These are phyloP conservation scores for Hyaloperonospora arabidopsidis DNA, from an alignment of 352 stramenopile genomes.

Conservation along the genomic window DNA sequence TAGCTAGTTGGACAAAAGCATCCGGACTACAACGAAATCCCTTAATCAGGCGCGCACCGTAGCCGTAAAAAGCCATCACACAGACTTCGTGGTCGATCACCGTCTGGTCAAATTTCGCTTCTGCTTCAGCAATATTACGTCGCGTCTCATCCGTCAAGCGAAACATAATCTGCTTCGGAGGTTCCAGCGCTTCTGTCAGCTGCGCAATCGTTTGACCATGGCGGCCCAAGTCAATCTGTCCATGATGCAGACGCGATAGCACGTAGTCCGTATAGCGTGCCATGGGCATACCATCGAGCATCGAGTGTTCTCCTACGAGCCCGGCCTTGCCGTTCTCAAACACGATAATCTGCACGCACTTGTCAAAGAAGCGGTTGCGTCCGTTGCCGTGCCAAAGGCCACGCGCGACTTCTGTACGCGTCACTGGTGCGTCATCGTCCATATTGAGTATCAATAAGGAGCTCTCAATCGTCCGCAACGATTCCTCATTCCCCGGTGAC, in stretches of 20 bases:
- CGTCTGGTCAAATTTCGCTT: constrained; percentile 56
- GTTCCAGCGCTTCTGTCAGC: constrained; percentile 21
- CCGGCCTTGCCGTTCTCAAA: constrained; percentile 94
- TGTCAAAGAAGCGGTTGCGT: constrained; percentile 95
- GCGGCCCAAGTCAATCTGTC: constrained; percentile 41
- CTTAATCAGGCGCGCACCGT: constrained; percentile 87
- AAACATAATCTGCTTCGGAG: constrained; percentile 43
- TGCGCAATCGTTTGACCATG: constrained; percentile 36
- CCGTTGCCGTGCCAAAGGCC: constrained; percentile 80
- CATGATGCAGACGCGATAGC: constrained; percentile 42
- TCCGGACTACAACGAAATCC: constrained; percentile 87
- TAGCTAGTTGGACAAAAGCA: constrained; percentile 92
- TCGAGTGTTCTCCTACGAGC: constrained; percentile 90
- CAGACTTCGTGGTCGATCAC: constrained; percentile 84
- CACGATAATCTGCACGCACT: constrained; percentile 93
- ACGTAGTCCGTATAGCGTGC: constrained; percentile 58
- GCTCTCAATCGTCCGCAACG: constrained; percentile 54
- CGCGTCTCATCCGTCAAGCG: constrained; percentile 44
- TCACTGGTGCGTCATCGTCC: constrained; percentile 54
- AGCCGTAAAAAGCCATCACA: constrained; percentile 84
- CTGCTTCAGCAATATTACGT: constrained; percentile 38
- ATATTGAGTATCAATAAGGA: constrained; percentile 62
- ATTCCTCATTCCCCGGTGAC: constrained; percentile 45
- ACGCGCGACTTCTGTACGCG: constrained; percentile 51
- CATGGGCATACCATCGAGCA: constrained; percentile 85